Evolutionary conservation across 1,284 basidiomycete species (phyloP).

Genomic region (Ganoderma sinense): DNA sequence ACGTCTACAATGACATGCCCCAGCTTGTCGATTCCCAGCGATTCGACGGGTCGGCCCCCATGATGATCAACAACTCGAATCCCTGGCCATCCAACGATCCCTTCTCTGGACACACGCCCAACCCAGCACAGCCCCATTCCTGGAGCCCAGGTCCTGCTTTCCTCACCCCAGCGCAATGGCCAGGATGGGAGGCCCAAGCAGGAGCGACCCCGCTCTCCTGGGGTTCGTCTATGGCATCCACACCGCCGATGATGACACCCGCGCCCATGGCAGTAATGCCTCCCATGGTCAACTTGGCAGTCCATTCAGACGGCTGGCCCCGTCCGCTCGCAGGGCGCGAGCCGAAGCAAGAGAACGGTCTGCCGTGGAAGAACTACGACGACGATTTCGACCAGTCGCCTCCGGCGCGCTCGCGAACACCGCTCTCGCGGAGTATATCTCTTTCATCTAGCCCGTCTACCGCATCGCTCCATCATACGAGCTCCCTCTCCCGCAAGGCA

Average conservation of each 20-base stretch:
- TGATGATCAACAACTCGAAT: conserved; percentile 9
- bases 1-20: conserved; percentile 24
- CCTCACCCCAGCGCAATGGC: conserved; percentile 5
- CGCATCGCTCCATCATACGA: conserved; percentile 2
- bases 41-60: conserved; percentile 11
- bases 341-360: not conserved
- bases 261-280: conserved; percentile 18
- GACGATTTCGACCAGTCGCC: conserved; percentile 14
- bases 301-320: conserved; percentile 25
- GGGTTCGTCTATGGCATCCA: conserved; percentile 15
- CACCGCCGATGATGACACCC: conserved; percentile 23
- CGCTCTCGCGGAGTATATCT: conserved; percentile 28
- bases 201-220: conserved; percentile 13
- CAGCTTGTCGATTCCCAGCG: conserved; percentile 20
- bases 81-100: conserved; percentile 6
- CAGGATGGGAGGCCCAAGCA: conserved; percentile 10
- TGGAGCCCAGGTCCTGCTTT: not conserved
- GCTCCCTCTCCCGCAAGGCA: conserved; percentile 29
- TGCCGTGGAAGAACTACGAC: conserved; percentile 17
- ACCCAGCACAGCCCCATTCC: conserved; percentile 11
- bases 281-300: conserved; percentile 6
- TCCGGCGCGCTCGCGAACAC: conserved; percentile 19
- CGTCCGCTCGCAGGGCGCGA: conserved; percentile 14
- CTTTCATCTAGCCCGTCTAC: conserved; percentile 30
- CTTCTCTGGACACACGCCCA: conserved; percentile 7